phyloP scores from a whole-genome alignment of 306 rosid genomes.

The Prunus salicina region DNA sequence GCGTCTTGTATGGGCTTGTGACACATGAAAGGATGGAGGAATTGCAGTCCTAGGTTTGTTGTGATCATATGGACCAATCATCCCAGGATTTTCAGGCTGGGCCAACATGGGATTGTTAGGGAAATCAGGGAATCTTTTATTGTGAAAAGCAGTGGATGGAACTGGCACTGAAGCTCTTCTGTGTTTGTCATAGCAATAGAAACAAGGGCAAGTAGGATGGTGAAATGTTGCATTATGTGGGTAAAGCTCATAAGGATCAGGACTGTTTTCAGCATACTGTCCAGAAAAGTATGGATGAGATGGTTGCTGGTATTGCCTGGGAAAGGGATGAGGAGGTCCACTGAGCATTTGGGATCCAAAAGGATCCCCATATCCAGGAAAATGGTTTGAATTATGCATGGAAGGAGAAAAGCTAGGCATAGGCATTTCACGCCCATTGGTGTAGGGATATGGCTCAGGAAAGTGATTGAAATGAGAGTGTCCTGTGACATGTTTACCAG shows the following conservation, averaged over 20 bases:
- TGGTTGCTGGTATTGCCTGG: constrained; percentile 50
- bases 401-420: constrained; percentile 46
- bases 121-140: constrained; percentile 51
- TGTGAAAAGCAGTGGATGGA: constrained; percentile 48
- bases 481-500: constrained; percentile 51
- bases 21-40: constrained; percentile 46
- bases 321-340: constrained; percentile 48
- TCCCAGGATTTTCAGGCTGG: constrained; percentile 51
- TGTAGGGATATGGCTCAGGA: constrained; percentile 58
- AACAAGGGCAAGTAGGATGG: constrained; percentile 78
- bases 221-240: constrained; percentile 52
- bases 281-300: constrained; percentile 73
- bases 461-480: constrained; percentile 50
- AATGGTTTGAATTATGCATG: constrained; percentile 50
- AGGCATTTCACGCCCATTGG: constrained; percentile 54
- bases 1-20: constrained; percentile 55
- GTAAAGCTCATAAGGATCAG: constrained; percentile 53
- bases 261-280: constrained; percentile 41
- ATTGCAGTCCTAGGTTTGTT: constrained; percentile 43
- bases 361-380: constrained; percentile 69
- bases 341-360: constrained; percentile 45
- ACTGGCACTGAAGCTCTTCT: constrained; percentile 44
- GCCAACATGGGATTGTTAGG: constrained; percentile 51
- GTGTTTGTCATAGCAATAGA: constrained; percentile 59
- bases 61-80: constrained; percentile 49